phyloP scores from a whole-genome alignment of 2,329 filamentous ascomycete genomes.

The Pyrenochaeta sp. region DNA sequence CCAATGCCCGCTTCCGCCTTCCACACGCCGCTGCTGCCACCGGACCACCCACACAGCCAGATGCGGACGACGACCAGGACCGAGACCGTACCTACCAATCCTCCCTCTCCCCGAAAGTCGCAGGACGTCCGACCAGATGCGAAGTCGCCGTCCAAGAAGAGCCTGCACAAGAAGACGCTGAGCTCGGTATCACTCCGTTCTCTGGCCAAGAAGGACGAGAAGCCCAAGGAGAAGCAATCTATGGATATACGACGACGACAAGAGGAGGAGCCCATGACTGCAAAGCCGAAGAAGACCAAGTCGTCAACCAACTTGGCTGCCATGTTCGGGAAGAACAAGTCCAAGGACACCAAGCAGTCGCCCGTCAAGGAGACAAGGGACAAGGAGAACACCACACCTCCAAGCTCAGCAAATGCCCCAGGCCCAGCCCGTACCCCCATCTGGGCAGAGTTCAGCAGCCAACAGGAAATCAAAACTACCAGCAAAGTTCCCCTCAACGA shows the following conservation, averaged over 20 bases:
- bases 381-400: slow-evolving; percentile 82
- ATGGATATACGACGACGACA: slow-evolving; percentile 38
- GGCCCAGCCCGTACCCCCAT: slow-evolving; percentile 69
- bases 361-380: slow-evolving; percentile 61
- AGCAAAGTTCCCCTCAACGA: slow-evolving; percentile 56
- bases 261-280: slow-evolving; percentile 34
- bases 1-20: slow-evolving; percentile 34
- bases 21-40: slow-evolving; percentile 55
- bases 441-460: slow-evolving; percentile 75
- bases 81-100: slow-evolving; percentile 49
- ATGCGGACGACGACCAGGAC: slow-evolving; percentile 34
- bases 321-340: slow-evolving; percentile 75
- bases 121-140: slow-evolving; percentile 47
- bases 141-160: slow-evolving; percentile 44
- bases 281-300: slow-evolving; percentile 73
- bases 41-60: slow-evolving; percentile 57
- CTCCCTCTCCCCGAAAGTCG: slow-evolving; percentile 46
- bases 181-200: slow-evolving; percentile 63
- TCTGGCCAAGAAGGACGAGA: slow-evolving; percentile 54
- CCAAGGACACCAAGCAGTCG: slow-evolving; percentile 64
- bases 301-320: slow-evolving; percentile 82
- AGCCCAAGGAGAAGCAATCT: slow-evolving; percentile 39
- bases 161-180: slow-evolving; percentile 61
- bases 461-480: slow-evolving; percentile 42
- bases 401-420: slow-evolving; percentile 55